Percentiles rank a stretch among this genome's conserved stretches.
These are phyloP conservation scores for Cadophora malorum DNA, from an alignment of 2,329 filamentous ascomycete genomes.

Conservation along the genomic window DNA sequence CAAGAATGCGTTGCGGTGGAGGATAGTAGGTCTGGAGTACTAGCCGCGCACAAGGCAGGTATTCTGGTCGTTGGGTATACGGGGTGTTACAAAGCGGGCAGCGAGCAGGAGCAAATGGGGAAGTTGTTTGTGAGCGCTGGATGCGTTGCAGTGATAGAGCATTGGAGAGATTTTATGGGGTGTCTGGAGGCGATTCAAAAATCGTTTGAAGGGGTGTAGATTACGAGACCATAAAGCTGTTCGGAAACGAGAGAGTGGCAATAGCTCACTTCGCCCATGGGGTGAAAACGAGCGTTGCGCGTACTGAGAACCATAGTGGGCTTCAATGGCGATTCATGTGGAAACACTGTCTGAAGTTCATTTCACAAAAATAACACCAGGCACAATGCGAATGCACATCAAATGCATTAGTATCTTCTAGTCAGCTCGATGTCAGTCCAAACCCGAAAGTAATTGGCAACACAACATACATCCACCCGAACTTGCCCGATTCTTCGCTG, in stretches of 20 bases:
- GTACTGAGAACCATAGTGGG: too few relatives aligned
- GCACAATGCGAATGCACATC: too few relatives aligned
- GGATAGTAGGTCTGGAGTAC: conserved; percentile 85
- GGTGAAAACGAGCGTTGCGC: too few relatives aligned
- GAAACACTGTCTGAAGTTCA: too few relatives aligned
- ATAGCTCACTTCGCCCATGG: too few relatives aligned
- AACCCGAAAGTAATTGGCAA: too few relatives aligned
- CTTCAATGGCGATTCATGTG: too few relatives aligned
- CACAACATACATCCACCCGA: neutral
- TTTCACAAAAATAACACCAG: too few relatives aligned
- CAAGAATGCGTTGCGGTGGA: conserved; percentile 81
- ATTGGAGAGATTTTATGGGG: neutral
- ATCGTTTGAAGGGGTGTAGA: neutral
- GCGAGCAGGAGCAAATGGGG: neutral
- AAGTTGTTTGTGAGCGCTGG: neutral
- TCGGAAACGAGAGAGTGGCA: too few relatives aligned
- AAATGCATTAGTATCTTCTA: too few relatives aligned
- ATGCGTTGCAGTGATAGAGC: neutral
- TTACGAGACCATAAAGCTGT: too few relatives aligned
- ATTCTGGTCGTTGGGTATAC: neutral
- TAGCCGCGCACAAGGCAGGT: conserved; percentile 52
- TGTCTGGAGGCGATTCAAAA: neutral
- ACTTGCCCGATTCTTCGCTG: neutral
- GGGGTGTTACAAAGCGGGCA: neutral
- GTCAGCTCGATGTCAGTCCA: neutral